Evolutionary conservation across 192 early-diverging fungal species (phyloP).

Genomic region (Backusella mclennaniae): DNA sequence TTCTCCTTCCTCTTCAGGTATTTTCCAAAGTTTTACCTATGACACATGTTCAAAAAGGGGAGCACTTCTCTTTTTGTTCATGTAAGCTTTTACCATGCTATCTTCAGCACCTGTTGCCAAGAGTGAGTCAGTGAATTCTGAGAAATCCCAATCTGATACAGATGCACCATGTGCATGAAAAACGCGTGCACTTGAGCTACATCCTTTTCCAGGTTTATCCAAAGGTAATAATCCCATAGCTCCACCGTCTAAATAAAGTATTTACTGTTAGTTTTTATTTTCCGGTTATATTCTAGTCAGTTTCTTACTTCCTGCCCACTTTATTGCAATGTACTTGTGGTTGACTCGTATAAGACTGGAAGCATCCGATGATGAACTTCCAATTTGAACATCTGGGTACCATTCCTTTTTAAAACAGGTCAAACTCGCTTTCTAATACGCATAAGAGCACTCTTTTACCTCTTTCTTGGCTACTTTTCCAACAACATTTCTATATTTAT

Average conservation of each 20-base stretch:
- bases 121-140: constrained; percentile 38
- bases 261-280: not conserved
- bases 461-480: constrained; percentile 44
- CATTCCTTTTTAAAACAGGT: constrained; percentile 17
- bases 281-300: no score
- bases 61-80: not conserved
- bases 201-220: constrained; percentile 22
- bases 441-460: constrained; percentile 12
- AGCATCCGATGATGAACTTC: constrained; percentile 22
- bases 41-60: not conserved
- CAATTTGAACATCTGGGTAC: constrained; percentile 24
- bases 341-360: constrained; percentile 19
- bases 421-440: not conserved
- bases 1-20: constrained; percentile 19
- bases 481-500: constrained; percentile 47
- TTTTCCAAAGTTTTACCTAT: constrained; percentile 50
- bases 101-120: constrained; percentile 48
- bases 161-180: constrained; percentile 43
- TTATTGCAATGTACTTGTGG: constrained; percentile 18
- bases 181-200: constrained; percentile 13
- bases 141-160: constrained; percentile 50
- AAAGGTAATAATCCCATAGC: constrained; percentile 24
- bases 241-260: constrained; percentile 14
- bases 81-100: constrained; percentile 33
- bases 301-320: constrained; percentile 27